Evolutionary conservation across 805 yeast species (phyloP).

Genomic region (Helenozyma rhizophorensis): DNA sequence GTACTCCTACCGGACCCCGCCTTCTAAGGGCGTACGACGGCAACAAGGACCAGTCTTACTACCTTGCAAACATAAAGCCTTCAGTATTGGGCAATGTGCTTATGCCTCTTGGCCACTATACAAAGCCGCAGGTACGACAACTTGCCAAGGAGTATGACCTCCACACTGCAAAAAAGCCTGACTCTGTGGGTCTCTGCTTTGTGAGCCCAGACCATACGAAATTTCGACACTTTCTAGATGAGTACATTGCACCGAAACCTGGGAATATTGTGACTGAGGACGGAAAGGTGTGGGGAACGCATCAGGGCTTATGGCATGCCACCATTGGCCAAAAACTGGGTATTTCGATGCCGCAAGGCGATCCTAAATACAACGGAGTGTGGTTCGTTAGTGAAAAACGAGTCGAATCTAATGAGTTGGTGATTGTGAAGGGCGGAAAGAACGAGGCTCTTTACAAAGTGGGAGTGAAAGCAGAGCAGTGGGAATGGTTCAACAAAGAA

Average conservation of each 20-base stretch:
- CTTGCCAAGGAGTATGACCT: constrained; percentile 56
- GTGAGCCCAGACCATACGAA: constrained; percentile 61
- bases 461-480: constrained; percentile 36
- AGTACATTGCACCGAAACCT: constrained; percentile 66
- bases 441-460: constrained; percentile 51
- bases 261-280: constrained; percentile 78
- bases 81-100: constrained; percentile 45
- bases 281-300: constrained; percentile 75
- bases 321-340: constrained; percentile 88
- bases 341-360: constrained; percentile 84
- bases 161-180: constrained; percentile 74
- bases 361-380: constrained; percentile 64
- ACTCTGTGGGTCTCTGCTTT: constrained; percentile 93
- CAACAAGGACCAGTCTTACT: constrained; percentile 87
- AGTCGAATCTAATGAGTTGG: constrained; percentile 60
- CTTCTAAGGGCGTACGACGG: constrained; percentile 55
- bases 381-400: constrained; percentile 86
- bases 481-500: constrained; percentile 45
- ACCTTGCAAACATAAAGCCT: constrained; percentile 63
- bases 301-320: constrained; percentile 89
- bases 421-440: constrained; percentile 70
- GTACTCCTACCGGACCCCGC: constrained; percentile 28
- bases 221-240: constrained; percentile 68
- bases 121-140: constrained; percentile 69
- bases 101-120: constrained; percentile 76